Conservation (phyloP, 2,329 filamentous ascomycete genomes). For the Aspergillus unguis region DNA sequence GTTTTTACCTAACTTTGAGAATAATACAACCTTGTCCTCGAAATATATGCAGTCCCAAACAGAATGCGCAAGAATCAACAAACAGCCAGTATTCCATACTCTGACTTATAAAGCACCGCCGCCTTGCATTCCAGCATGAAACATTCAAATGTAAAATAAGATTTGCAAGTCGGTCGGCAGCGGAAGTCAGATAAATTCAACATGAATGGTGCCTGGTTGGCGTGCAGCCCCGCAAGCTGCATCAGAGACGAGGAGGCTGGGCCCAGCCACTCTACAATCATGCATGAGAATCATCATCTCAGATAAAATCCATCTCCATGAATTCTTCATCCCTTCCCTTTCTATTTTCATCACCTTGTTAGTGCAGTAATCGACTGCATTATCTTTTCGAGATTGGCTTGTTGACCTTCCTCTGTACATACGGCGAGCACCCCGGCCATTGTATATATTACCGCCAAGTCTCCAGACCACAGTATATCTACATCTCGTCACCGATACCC, state of each 20-base stretch:
- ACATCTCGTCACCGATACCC: too few species aligned
- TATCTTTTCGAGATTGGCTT: neutral
- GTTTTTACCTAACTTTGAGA: too few species aligned
- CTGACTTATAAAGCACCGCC: neutral
- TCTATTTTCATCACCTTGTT: neutral
- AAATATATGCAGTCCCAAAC: too few species aligned
- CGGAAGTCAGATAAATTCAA: neutral
- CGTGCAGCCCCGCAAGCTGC: slow-evolving; percentile 16
- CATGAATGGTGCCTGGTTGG: slow-evolving; percentile 15
- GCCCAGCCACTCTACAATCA: slow-evolving; percentile 20
- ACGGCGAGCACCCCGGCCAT: neutral
- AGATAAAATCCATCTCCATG: slow-evolving; percentile 11
- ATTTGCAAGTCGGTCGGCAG: neutral
- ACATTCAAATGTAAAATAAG: neutral
- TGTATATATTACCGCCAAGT: too few species aligned
- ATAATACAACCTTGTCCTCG: too few species aligned
- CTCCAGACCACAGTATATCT: too few species aligned
- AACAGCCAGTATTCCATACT: neutral
- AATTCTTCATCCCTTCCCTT: slow-evolving; percentile 1
- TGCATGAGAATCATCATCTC: slow-evolving; percentile 10
- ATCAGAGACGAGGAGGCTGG: slow-evolving; percentile 12
- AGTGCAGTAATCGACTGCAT: neutral
- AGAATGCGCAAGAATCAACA: neutral
- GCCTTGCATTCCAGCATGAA: too few species aligned
- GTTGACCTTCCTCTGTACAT: neutral